Evolutionary conservation across 495 filamentous ascomycete species (phyloP), one percentile per base, ranked within the genome.

Genomic region (Viridothelium virens): DNA sequence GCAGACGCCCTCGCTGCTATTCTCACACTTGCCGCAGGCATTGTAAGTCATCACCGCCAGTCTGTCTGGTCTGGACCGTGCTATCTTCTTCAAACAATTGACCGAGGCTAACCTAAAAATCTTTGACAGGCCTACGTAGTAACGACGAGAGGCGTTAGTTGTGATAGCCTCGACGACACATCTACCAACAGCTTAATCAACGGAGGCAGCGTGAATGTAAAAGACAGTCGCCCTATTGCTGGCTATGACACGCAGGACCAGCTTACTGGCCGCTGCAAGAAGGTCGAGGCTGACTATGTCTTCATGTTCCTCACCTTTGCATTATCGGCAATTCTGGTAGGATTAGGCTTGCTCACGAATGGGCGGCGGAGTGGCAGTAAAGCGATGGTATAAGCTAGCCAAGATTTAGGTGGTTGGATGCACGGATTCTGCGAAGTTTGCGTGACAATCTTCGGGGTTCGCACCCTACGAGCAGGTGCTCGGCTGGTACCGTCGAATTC

Each of bases 251-350:
- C 18, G 14, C 31, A 11, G 2, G 37, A 64, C 33, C 5, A 65
- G 36, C 48, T 50, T 0, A 62, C 36, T 14, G 38, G 61, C 25
- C 64, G 65, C 38, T 69, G 48, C 64, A 62, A 12, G 7, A 41
- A 50, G 63, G n/a, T 34, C 25, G 61, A 69, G 31, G 67, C 67
- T 10, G 64, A 69, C 44, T 31, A 56, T n/a, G 67, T 56, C 11
- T 69, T 69, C 25, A 64, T 65, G 50, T 66, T 69, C 63, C 38
- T 69, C 25, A 64, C 62, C 48, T 69, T 69, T 47, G 16, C 53
- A 31, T 6, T 59, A 31, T 59, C 53, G 53, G 53, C 53, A 9
- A 59, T 59, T 14, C 18, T 36, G 53, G 31, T 59, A 0, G 53
- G 53, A 6, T 18, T 59, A 14, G 53, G 53, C 0, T 36, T 59